phyloP scores from a whole-genome alignment of 345 rosid species.

The Camelina laxa region DNA sequence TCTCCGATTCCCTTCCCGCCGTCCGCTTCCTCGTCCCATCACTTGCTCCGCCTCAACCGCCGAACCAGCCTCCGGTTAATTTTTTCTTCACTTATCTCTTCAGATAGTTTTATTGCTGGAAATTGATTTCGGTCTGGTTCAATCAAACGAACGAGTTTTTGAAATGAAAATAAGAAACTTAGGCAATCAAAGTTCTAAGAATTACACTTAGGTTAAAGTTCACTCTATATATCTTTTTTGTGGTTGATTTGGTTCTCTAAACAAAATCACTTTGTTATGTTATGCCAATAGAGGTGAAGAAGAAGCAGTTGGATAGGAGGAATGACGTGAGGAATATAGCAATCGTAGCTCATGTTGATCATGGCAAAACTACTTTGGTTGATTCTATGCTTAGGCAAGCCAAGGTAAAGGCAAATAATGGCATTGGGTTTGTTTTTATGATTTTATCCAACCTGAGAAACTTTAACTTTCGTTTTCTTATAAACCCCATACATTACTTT shows the following conservation, averaged over 20 bases:
- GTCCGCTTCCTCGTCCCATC: constrained; percentile 46
- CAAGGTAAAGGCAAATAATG: constrained; percentile 55
- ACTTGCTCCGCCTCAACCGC: constrained; percentile 67
- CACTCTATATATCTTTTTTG: not conserved
- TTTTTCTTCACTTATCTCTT: constrained; percentile 3
- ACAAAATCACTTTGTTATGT: constrained; percentile 32
- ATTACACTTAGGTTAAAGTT: not conserved
- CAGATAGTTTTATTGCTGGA: constrained; percentile 2
- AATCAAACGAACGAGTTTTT: not conserved
- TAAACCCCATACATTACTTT: constrained; percentile 4
- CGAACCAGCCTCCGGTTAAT: constrained; percentile 62
- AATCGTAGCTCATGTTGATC: constrained; percentile 97
- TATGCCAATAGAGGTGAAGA: constrained; percentile 67
- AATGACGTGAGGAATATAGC: constrained; percentile 87
- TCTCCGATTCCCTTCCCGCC: constrained; percentile 52
- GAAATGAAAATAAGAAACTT: not conserved
- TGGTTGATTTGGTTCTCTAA: constrained; percentile 24
- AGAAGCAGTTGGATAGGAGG: constrained; percentile 76
- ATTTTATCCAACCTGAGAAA: not conserved
- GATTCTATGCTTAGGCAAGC: constrained; percentile 97
- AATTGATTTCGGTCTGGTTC: constrained; percentile 21
- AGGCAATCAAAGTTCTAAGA: not conserved
- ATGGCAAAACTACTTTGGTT: constrained; percentile 96
- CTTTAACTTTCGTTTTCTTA: not conserved
- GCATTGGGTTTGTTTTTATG: not conserved